Conservation (phyloP, 2,329 filamentous ascomycete species). For the Pseudogymnoascus sp. region DNA sequence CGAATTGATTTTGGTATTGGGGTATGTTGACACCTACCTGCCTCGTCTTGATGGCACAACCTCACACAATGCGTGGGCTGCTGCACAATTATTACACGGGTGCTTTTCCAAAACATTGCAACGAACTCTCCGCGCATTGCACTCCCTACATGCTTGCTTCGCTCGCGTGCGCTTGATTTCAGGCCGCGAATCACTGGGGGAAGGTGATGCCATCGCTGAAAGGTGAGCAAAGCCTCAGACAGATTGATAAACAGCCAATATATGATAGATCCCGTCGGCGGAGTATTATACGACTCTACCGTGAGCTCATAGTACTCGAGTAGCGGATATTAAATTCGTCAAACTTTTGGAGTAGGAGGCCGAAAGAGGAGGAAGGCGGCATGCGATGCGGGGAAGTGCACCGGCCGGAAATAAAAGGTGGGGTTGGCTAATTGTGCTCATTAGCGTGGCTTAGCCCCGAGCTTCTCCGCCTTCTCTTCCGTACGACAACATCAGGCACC, state of each 20-base stretch:
- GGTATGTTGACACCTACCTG: slow-evolving; percentile 30
- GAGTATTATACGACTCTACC: not conserved
- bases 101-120: slow-evolving; percentile 39
- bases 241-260: not conserved
- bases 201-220: not conserved
- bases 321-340: not conserved
- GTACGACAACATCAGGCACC: not conserved
- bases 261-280: not conserved
- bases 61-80: slow-evolving; percentile 33
- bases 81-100: slow-evolving; percentile 37
- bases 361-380: not conserved
- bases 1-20: not conserved
- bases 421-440: not conserved
- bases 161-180: slow-evolving; percentile 25
- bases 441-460: not conserved
- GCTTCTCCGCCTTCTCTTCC: not conserved
- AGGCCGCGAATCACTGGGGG: not conserved
- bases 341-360: not conserved
- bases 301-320: not conserved
- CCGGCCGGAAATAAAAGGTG: not conserved
- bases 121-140: slow-evolving; percentile 38
- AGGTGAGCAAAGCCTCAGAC: not conserved
- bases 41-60: slow-evolving; percentile 36
- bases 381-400: not conserved
- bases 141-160: slow-evolving; percentile 37